A percentile compares a stretch with the other conserved stretches of the same genome.
phyloP scores from a whole-genome alignment of 495 filamentous ascomycete species.

The Tuber melanosporum region DNA sequence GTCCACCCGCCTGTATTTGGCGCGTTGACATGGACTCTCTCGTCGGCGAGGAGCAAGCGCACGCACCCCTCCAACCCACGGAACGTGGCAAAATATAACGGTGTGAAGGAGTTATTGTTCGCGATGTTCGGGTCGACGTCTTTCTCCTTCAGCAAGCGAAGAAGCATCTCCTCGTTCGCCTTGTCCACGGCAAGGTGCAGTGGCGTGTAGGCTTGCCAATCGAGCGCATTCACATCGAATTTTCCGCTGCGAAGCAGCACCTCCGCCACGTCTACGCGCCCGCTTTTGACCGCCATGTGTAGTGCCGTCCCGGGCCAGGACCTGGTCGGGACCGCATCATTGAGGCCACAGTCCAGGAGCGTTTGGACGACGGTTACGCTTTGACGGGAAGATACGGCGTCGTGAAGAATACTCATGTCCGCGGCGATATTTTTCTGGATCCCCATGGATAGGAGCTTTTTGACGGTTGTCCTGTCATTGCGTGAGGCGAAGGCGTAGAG shows the following conservation, averaged over 20 bases:
- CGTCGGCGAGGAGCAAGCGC: background rate
- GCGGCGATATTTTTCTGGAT: background rate
- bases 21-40: background rate
- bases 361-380: background rate
- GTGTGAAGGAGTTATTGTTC: background rate
- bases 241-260: background rate
- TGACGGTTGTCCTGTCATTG: background rate
- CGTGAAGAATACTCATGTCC: background rate
- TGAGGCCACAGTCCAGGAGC: background rate
- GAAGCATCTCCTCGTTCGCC: background rate
- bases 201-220: background rate
- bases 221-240: background rate
- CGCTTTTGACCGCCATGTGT: background rate
- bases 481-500: background rate
- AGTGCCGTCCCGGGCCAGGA: background rate
- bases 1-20: background rate
- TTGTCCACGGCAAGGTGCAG: background rate
- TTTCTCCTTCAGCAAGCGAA: background rate
- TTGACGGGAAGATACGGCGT: background rate
- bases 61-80: background rate
- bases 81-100: background rate
- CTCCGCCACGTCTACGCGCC: background rate
- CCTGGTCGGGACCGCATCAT: background rate
- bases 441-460: constrained; percentile 2
- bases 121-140: background rate